A percentile compares a stretch with the other conserved stretches of the same genome.
phyloP scores from a whole-genome alignment of 2,329 filamentous ascomycete species.

The Fusarium temperatum region DNA sequence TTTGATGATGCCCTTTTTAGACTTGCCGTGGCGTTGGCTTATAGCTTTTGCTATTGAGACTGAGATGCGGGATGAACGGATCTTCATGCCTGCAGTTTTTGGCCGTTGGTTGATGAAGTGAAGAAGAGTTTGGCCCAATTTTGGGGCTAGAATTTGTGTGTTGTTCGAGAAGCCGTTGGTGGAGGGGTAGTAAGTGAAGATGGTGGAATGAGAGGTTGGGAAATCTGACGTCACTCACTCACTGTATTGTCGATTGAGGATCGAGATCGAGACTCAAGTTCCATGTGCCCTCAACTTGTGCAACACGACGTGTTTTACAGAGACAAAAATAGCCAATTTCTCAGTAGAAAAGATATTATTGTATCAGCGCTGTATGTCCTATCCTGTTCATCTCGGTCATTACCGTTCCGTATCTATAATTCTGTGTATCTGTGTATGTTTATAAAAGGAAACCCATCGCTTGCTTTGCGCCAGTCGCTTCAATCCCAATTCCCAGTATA shows the following conservation, averaged over 20 bases:
- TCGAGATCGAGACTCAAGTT: not conserved
- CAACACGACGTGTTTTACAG: not conserved
- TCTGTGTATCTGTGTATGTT: not conserved
- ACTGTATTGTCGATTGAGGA: not conserved
- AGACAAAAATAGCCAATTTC: not conserved
- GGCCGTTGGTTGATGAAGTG: not conserved
- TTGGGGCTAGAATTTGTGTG: not conserved
- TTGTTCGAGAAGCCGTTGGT: slow-evolving; percentile 9
- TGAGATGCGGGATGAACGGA: slow-evolving; percentile 56
- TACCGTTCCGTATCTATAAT: slow-evolving; percentile 12
- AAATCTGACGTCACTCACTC: slow-evolving; percentile 29
- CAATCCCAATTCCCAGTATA: not conserved
- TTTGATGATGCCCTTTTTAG: slow-evolving; percentile 42
- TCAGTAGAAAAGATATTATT: not conserved
- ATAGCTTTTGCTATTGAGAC: slow-evolving; percentile 66
- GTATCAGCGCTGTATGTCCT: not conserved
- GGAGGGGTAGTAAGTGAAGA: not conserved
- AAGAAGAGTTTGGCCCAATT: not conserved
- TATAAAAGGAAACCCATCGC: slow-evolving; percentile 20
- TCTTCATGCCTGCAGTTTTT: slow-evolving; percentile 40
- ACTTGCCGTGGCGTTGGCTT: slow-evolving; percentile 51
- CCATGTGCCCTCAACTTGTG: not conserved
- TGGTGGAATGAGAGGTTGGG: not conserved
- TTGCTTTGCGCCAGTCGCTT: slow-evolving; percentile 29
- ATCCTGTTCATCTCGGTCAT: slow-evolving; percentile 19